These are phyloP conservation scores for Trichoderma simmonsii DNA, from an alignment of 2,329 filamentous ascomycete genomes.

Conservation along the genomic window DNA sequence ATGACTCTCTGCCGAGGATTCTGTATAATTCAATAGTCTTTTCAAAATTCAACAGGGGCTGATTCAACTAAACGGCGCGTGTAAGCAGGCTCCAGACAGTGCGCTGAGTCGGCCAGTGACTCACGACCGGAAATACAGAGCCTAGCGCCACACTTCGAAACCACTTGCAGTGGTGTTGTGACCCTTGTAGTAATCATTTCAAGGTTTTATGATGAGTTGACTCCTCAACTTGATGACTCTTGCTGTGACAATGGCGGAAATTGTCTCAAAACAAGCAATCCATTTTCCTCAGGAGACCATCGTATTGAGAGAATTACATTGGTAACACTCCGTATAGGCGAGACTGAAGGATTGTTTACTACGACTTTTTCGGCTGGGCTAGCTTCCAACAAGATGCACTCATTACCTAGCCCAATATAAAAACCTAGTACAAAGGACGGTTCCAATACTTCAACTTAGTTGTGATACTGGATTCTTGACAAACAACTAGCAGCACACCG, in stretches of 20 bases:
- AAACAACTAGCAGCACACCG: not conserved
- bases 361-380: not conserved
- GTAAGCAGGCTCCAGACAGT: not conserved
- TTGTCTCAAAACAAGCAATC: not conserved
- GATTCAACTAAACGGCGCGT: not conserved
- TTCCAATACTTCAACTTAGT: not conserved
- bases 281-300: not conserved
- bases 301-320: not conserved
- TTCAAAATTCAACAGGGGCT: not conserved
- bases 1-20: not conserved
- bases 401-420: not conserved
- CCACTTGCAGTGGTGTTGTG: not conserved
- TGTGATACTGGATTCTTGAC: not conserved
- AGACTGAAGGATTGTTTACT: not conserved
- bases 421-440: not conserved
- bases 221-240: not conserved
- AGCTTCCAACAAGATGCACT: not conserved
- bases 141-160: not conserved
- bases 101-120: constrained; percentile 11
- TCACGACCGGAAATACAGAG: not conserved
- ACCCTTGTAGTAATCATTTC: not conserved
- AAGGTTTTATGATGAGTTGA: not conserved
- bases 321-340: not conserved
- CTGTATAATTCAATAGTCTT: not conserved
- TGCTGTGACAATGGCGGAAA: not conserved